Conservation (phyloP, 345 rosid species). For the Dipteronia sinensis region DNA sequence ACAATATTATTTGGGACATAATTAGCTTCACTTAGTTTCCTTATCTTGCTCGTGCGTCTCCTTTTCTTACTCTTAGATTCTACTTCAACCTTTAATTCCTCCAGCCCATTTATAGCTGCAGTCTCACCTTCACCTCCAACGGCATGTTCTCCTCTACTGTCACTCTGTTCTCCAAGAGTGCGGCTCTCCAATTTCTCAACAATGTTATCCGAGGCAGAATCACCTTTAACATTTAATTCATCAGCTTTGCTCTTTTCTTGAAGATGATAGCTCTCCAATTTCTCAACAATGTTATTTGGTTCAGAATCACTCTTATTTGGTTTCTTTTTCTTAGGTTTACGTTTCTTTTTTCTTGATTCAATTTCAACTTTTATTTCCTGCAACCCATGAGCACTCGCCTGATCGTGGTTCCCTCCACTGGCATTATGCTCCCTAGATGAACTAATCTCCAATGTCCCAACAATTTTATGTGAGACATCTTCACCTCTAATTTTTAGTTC, state of each 20-base stretch:
- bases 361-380: not conserved
- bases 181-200: conserved; percentile 3
- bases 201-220: not conserved
- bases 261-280: not conserved
- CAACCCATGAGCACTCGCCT: not conserved
- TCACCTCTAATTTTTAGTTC: not conserved
- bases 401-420: not conserved
- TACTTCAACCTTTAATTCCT: not conserved
- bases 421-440: not conserved
- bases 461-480: not conserved
- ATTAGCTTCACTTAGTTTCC: not conserved
- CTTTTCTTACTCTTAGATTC: conserved; percentile 5
- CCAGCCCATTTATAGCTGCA: not conserved
- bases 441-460: not conserved
- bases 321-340: not conserved
- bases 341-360: not conserved
- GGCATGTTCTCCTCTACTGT: not conserved
- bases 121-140: not conserved
- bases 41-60: not conserved
- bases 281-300: not conserved
- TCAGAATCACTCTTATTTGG: not conserved
- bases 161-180: not conserved
- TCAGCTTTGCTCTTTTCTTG: not conserved
- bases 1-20: not conserved
- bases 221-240: not conserved